Evolutionary conservation across 768 basidiomycete species (phyloP).

Genomic region (Amylocystis lapponica): DNA sequence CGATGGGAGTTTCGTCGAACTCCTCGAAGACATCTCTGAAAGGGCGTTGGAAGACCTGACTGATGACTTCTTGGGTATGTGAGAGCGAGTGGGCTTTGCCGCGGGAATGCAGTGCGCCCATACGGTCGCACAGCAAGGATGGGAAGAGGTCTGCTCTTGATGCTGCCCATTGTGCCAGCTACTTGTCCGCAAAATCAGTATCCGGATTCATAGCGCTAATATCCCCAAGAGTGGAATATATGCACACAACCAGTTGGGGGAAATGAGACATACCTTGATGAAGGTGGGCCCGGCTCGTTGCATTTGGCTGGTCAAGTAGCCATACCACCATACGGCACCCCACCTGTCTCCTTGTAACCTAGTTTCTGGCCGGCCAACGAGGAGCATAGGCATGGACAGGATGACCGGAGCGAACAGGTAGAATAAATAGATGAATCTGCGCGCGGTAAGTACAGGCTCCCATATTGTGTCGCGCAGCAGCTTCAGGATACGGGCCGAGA

Average conservation of each 20-base stretch:
- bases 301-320: constrained; percentile 84
- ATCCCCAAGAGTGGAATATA: background rate
- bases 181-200: background rate
- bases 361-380: constrained; percentile 53
- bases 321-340: constrained; percentile 98
- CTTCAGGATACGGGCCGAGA: constrained; percentile 37
- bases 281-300: constrained; percentile 94
- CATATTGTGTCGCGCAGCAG: constrained; percentile 57
- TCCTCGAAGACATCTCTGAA: constrained; percentile 90
- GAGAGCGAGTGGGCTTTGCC: constrained; percentile 73
- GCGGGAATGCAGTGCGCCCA: constrained; percentile 85
- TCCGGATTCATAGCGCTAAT: background rate
- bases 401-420: constrained; percentile 86
- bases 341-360: constrained; percentile 69
- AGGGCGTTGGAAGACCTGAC: constrained; percentile 73
- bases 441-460: constrained; percentile 81
- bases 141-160: constrained; percentile 94
- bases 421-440: constrained; percentile 79
- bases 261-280: constrained; percentile 71
- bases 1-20: constrained; percentile 83
- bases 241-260: background rate
- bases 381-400: constrained; percentile 75
- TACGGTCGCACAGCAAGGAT: constrained; percentile 69
- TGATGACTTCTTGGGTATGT: constrained; percentile 79
- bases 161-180: constrained; percentile 98